Conservation (phyloP, 192 early-diverging fungal species). For the Tieghemiomyces parasiticus region DNA sequence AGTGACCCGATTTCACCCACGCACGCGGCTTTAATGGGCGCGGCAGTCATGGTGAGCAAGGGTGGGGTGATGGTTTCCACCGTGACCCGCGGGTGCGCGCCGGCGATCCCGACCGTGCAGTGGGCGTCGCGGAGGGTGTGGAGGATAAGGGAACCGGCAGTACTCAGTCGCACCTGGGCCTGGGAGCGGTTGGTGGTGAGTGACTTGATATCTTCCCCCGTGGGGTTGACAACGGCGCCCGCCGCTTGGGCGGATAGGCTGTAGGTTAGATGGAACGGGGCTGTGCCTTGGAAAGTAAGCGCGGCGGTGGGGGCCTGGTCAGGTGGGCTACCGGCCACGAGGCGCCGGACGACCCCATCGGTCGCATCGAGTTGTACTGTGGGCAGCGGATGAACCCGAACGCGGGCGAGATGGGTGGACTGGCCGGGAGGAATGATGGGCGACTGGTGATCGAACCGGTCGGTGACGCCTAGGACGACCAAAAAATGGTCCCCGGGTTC, state of each 20-base stretch:
- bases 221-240: too few relatives aligned
- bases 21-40: slow-evolving; percentile 26
- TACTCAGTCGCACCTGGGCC: background rate
- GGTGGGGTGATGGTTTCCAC: slow-evolving; percentile 17
- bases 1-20: slow-evolving; percentile 26
- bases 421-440: too few relatives aligned
- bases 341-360: background rate
- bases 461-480: slow-evolving; percentile 18
- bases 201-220: background rate
- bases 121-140: slow-evolving; percentile 16
- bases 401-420: too few relatives aligned
- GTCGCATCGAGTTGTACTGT: slow-evolving; percentile 17
- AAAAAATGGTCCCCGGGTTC: slow-evolving; percentile 27
- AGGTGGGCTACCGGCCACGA: background rate
- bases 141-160: background rate
- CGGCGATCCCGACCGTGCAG: slow-evolving; percentile 13
- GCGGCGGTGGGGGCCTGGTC: background rate
- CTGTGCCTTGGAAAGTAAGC: slow-evolving; percentile 3
- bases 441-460: slow-evolving; percentile 13
- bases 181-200: background rate
- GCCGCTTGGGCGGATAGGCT: too few relatives aligned
- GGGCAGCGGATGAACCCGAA: slow-evolving; percentile 14
- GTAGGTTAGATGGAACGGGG: slow-evolving; percentile 25
- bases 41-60: slow-evolving; percentile 16
- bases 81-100: slow-evolving; percentile 13